Conservation (phyloP, 345 rosid species). For the Clausena lansium region DNA sequence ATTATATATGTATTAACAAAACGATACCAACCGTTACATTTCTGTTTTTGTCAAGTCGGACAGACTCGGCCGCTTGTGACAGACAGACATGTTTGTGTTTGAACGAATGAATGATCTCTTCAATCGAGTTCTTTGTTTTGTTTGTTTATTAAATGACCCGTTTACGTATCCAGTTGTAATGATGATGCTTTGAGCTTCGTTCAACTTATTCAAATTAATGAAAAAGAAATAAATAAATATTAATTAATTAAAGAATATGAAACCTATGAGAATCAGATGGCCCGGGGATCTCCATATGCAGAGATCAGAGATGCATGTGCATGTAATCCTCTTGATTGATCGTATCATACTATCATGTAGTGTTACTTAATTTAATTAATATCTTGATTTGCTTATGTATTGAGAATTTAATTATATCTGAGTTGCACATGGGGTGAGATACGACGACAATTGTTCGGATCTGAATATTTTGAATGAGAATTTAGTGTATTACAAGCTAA, state of each 20-base stretch:
- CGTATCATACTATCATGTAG: no score
- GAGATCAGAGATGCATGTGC: neutral
- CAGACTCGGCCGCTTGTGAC: neutral
- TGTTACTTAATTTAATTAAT: no score
- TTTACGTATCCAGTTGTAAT: neutral
- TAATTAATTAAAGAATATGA: neutral
- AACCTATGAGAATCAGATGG: conserved; percentile 2
- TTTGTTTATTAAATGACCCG: neutral
- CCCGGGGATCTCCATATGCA: neutral
- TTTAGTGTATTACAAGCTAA: no score
- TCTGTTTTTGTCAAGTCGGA: neutral
- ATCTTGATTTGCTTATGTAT: no score
- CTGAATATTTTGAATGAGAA: no score
- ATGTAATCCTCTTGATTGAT: neutral
- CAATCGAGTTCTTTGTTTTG: no score
- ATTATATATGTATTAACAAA: neutral
- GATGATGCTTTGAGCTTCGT: neutral
- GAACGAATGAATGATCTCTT: neutral
- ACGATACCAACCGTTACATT: no score
- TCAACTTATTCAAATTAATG: neutral
- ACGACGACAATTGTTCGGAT: no score
- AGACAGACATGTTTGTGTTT: neutral
- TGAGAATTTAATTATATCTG: no score
- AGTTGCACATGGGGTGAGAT: no score
- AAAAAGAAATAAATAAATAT: neutral